Evolutionary conservation across 108 stramenopile species (phyloP), one percentile per base, ranked within the genome.

Genomic region (Nannochloropsis salina): DNA sequence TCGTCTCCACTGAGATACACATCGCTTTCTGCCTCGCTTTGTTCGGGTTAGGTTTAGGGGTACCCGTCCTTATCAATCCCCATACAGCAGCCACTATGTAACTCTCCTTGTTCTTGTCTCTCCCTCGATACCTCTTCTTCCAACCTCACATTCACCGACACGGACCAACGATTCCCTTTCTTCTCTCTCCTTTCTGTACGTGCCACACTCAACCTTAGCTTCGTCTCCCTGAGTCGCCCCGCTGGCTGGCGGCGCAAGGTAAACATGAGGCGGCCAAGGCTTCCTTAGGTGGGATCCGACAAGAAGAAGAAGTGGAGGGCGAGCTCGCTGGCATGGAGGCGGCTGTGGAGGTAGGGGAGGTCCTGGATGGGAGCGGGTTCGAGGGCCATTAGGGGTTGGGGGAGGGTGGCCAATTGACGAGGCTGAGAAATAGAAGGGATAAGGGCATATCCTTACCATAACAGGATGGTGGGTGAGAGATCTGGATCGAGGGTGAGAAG

Each of bases 181-280:
- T n/a, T n/a, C 0, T 51, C 47, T 6, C 61, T 74, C 61, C 61
- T 74, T 74, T n/a, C 4, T 74, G 20, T 6, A 6, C 61, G 31
- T 31, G 31, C 31, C 31, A 31, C 1, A 31, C 31, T 31, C 1
- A 1, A 20, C 43, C 12, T 82, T 74, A 74, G 61, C 61, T 74
- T 3, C 0, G 4, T n/a, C 61, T 74, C 87, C 91, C 91, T 1
- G 91, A 92, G 85, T 92, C 91, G 21, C 91, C 91, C 22, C 87
- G 87, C 51, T 92, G 42, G 80, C 85, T 92, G 82, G 86, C 85
- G 4, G 88, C 85, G 12, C 45, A 92, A 20, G 88, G 80, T 44
- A 86, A 83, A 18, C 31, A 74, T 43, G 86, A 88, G 22, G 88
- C 90, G 22, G 85, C 88, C 9, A 80, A 61, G 18, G 44, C 82